phyloP scores from a whole-genome alignment of 768 basidiomycete species.

The Trametes coccinea region DNA sequence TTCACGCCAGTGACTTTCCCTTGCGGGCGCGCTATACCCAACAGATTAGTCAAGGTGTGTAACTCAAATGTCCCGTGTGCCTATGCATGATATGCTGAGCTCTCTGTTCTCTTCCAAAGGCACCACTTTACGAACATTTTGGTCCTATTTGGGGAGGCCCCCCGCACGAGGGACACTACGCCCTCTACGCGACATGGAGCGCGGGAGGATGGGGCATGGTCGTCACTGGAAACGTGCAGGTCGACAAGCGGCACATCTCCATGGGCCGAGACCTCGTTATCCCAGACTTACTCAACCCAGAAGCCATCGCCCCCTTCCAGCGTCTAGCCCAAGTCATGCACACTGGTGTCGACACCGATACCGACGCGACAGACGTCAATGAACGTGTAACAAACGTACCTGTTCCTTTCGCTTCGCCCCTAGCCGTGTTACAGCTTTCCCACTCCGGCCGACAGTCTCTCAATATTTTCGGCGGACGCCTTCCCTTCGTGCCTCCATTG shows the following conservation, averaged over 20 bases:
- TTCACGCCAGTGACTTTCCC: slow-evolving; percentile 24
- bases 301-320: slow-evolving; percentile 51
- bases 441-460: slow-evolving; percentile 85
- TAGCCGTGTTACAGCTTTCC: slow-evolving; percentile 81
- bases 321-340: slow-evolving; percentile 54
- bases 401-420: slow-evolving; percentile 24
- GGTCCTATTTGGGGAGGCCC: slow-evolving; percentile 63
- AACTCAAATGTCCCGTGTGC: too few species aligned
- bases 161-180: slow-evolving; percentile 64
- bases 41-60: slow-evolving; percentile 50
- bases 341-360: background rate
- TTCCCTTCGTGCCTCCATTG: slow-evolving; percentile 56
- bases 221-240: slow-evolving; percentile 83
- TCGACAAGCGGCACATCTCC: slow-evolving; percentile 59
- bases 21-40: slow-evolving; percentile 34
- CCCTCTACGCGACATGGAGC: slow-evolving; percentile 77
- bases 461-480: slow-evolving; percentile 69
- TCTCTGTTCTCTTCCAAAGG: slow-evolving; percentile 46
- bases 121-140: slow-evolving; percentile 89
- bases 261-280: slow-evolving; percentile 74
- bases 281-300: slow-evolving; percentile 45
- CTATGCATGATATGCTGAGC: too few species aligned
- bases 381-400: background rate
- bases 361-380: slow-evolving; percentile 1
- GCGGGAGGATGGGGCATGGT: slow-evolving; percentile 83